Percentiles rank a stretch among this genome's conserved stretches.
Conservation (phyloP, 306 rosid species). For the Glycine tomentella region DNA sequence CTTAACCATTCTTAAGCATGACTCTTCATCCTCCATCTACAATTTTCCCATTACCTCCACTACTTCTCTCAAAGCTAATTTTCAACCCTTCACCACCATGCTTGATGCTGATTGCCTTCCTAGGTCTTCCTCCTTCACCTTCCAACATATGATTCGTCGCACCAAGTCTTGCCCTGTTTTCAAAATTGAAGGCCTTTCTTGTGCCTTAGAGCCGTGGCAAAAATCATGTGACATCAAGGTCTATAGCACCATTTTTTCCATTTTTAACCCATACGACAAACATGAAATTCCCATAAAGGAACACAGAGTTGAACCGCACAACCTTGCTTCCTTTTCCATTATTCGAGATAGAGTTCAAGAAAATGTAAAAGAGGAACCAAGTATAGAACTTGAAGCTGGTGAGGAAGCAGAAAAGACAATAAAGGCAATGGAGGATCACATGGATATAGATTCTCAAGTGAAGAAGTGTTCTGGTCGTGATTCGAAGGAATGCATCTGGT, state of each 20-base stretch:
- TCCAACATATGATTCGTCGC: background rate
- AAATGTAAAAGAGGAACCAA: too few species aligned
- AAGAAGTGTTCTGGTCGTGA: background rate
- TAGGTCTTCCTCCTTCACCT: background rate
- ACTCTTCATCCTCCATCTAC: background rate
- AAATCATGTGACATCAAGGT: background rate
- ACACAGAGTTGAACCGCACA: background rate
- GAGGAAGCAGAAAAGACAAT: background rate
- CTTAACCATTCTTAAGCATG: background rate
- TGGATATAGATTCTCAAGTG: background rate
- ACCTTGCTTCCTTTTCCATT: background rate
- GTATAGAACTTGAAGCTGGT: too few species aligned
- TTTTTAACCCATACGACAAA: background rate
- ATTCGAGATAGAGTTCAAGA: too few species aligned
- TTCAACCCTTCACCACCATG: background rate
- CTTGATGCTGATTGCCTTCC: too few species aligned
- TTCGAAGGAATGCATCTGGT: background rate
- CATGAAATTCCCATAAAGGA: background rate
- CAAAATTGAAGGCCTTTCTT: too few species aligned
- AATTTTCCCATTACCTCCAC: background rate
- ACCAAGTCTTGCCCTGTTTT: background rate
- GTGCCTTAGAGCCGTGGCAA: background rate
- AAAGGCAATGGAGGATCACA: background rate
- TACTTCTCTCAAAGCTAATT: background rate
- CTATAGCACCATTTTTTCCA: background rate